A percentile compares a stretch with the other conserved stretches of the same genome.
Evolutionary conservation across 2,329 filamentous ascomycete species (phyloP).

Genomic region (Ophiostoma ips): DNA sequence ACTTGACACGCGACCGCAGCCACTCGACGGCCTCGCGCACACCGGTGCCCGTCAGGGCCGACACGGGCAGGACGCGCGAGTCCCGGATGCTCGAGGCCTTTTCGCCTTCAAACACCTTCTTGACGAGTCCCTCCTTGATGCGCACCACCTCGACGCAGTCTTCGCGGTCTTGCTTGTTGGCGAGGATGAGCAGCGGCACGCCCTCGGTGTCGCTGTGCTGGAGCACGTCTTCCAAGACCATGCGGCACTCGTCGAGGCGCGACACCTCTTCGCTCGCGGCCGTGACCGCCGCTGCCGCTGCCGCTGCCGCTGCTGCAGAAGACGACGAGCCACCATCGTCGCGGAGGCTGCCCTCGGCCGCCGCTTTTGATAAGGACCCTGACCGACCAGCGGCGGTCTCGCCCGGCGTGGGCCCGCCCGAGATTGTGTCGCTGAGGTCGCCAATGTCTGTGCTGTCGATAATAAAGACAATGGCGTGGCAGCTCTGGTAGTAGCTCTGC

Average conservation of each 20-base stretch:
- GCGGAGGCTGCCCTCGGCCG: neutral
- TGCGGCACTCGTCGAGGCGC: constrained; percentile 72
- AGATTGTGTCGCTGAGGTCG: constrained; percentile 36
- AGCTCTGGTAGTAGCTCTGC: constrained; percentile 89
- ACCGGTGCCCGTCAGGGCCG: constrained; percentile 75
- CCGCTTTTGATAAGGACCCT: neutral
- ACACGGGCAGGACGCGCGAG: constrained; percentile 79
- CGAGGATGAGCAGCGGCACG: constrained; percentile 80
- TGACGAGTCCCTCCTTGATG: constrained; percentile 92
- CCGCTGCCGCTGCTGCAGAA: too few species aligned
- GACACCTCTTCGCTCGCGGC: constrained; percentile 25
- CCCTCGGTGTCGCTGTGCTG: constrained; percentile 79
- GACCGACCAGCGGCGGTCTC: neutral
- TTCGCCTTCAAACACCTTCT: constrained; percentile 90
- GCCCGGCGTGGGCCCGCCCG: neutral
- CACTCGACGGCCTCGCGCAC: constrained; percentile 96
- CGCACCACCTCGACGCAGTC: constrained; percentile 95
- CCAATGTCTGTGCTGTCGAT: constrained; percentile 92
- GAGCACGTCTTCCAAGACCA: constrained; percentile 81
- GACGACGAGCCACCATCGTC: neutral
- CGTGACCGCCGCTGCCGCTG: neutral
- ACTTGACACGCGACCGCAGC: constrained; percentile 80
- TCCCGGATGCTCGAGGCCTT: constrained; percentile 77
- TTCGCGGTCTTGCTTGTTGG: constrained; percentile 96
- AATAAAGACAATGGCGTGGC: constrained; percentile 95